Evolutionary conservation across 78 protist species (phyloP), one percentile per base, ranked within the genome.

Genomic region (Dictyostelium firmibasis): DNA sequence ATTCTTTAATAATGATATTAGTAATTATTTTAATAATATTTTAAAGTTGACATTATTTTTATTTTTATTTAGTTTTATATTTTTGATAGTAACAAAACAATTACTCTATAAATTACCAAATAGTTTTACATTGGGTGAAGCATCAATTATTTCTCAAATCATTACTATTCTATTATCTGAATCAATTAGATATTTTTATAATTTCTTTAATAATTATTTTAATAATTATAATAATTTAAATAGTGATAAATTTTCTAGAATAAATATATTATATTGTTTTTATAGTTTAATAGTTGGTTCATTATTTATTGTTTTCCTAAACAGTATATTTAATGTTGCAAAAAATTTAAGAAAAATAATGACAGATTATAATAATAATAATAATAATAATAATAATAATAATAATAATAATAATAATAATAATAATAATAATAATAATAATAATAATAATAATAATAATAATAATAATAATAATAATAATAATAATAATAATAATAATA

Each of bases 51-150:
- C 74, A 64, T 6, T 64, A 25, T 64, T 64, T 9, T 64, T 64
- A 29, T 14, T 31, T 8, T 70, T 70, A 31, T 25, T 70, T 14
- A 29, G 41, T 70, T 31, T 70, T 5, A 29, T 29, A 29, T 70
- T 16, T 29, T 27, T 70, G 1, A 11, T 29, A 29, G 35, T 70
- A 13, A 31, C 43, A 13, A 70, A 75, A 36, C 53, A 35, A 27
- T 23, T 75, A 31, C 41, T 75, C 38, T n/a, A 75, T 16, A 85
- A 16, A 44, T 72, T 85, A 25, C 74, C 36, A n/a, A 57, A 27
- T 72, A 86, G 92, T 36, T 86, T 86, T 75, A 86, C 92, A 75
- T 23, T 86, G 29, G 92, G 92, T 0, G 92, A 86, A 36, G 92
- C 92, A 53, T 86, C 92, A 36, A 36, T 86, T 27, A 29, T 86